A percentile compares a stretch with the other conserved stretches of the same genome.
These are phyloP conservation scores for Penicillium daleae DNA, from an alignment of 495 filamentous ascomycete species.

Conservation along the genomic window DNA sequence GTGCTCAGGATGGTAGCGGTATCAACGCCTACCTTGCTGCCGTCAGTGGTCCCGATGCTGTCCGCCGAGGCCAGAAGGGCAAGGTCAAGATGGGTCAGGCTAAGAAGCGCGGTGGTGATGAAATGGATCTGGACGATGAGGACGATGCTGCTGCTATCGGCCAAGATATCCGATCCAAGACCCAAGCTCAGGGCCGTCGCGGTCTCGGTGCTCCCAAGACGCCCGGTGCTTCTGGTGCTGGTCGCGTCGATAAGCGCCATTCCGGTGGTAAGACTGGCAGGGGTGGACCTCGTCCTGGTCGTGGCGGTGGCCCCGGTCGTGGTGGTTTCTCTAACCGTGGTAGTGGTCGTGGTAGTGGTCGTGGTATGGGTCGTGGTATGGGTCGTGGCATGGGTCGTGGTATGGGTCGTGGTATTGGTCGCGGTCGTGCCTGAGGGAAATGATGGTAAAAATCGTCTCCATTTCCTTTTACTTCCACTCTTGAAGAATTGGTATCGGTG, in stretches of 20 bases:
- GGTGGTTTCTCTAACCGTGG: conserved; percentile 19
- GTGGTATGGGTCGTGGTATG: conserved; percentile 1
- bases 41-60: conserved; percentile 80
- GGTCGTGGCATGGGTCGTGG: conserved; percentile 6
- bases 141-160: conserved; percentile 32
- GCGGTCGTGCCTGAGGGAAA: not conserved
- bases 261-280: conserved; percentile 32
- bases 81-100: conserved; percentile 82
- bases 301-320: conserved; percentile 22
- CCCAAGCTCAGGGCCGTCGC: conserved; percentile 36
- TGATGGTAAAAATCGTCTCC: not conserved
- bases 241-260: conserved; percentile 44
- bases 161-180: conserved; percentile 28
- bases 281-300: conserved; percentile 21
- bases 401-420: conserved; percentile 5
- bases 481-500: not conserved
- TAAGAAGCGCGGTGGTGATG: conserved; percentile 58
- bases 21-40: conserved; percentile 93
- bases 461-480: not conserved
- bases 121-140: conserved; percentile 72
- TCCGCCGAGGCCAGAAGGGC: conserved; percentile 78
- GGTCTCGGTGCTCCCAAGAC: conserved; percentile 53
- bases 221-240: conserved; percentile 43
- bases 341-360: conserved; percentile 3
- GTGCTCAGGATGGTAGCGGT: conserved; percentile 52